Evolutionary conservation across 2,329 filamentous ascomycete species (phyloP), one percentile per base, ranked within the genome.

Genomic region (Ceratocystis ficicola): DNA sequence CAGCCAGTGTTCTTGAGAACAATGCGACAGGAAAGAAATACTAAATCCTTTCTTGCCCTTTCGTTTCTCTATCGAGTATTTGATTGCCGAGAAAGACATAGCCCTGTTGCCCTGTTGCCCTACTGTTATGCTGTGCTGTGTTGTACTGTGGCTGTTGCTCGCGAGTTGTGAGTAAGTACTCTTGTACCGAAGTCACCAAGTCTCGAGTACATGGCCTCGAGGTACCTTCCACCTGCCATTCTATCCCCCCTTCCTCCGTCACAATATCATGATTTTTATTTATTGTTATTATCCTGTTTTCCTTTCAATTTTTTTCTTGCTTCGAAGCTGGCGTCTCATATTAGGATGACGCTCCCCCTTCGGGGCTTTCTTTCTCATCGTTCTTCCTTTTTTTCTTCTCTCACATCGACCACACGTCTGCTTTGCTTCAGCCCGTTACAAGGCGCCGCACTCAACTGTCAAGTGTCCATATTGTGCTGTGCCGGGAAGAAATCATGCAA

Each of bases 151-250:
- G 32, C 12, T 52, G 48, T 12, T 25, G 25, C 48, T 52, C 25
- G 48, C 48, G 25, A 12, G 32, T 1, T 52, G 28, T 17, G 52
- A 32, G 25, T 32, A 59, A 59, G 52, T 59, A 59, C 52, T 59
- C 52, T 59, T 30, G 52, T 59, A 59, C 52, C 52, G 1, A 59
- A 59, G 52, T 50, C 46, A 59, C 52, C 52, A 59, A 59, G 52
- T 59, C 52, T 32, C 52, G 52, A 59, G 52, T 59, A 59, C 52
- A 59, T 30, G 28, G 12, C 48, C 48, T 52, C 48, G 48, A 52
- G 48, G 48, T 52, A 52, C 48, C 48, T 52, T 25, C 48, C 28
- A 20, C 52, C 17, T 50, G 17, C n/a, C 28, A n/a, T 50, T 22
- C 17, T 10, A 22, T 50, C 46, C 17, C 52, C 28, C 36, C 7